Base-by-base conservation (phyloP, 2,329 filamentous ascomycete genomes). In the Thelonectria olida region DNA sequence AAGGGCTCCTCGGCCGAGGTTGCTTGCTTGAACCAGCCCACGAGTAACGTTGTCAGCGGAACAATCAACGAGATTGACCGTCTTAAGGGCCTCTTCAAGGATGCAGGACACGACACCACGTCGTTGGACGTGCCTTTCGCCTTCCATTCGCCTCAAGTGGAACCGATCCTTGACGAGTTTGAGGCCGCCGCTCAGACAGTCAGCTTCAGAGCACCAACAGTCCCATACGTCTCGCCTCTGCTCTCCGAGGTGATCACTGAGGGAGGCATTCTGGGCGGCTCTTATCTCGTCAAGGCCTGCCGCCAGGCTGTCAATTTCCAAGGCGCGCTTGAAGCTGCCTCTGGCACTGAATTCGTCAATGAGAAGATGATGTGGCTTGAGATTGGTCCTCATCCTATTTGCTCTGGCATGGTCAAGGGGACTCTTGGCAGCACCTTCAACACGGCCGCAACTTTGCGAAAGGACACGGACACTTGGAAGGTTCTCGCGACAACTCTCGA, bases 21-120 rank as follows among this genome's bases (percentile, higher is more conserved):
- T 28, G 90, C 92, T 15, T 96, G 92, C 79, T 85, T 93, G 73
- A 96, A 96, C 68, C 88, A 90, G 0, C 88, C 89, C 0, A 82
- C 87, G 51, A 91, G 93, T 73, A 93, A 89, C 9, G 92, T 96
- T 2, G 81, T 96, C n/a, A 80, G 79, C 20, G 84, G 83, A 9
- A 69, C 73, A 9, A 76, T 78, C 0, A 69, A 70, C 2, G 75
- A 82, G 54, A 78, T 86, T 38, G 69, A 76, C 4, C 73, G 79
- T 4, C 79, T 88, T 15, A 81, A 61, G 70, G 38, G 65, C 71
- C 57, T 70, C 79, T 19, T 65, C 64, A 38, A 69, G 39, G 25
- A 72, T 62, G 12, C 78, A 70, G 62, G 72, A 72, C 77, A 85
- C 76, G 77, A 82, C 66, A 82, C 71, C 63, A 81, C 80, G 0